Evolutionary conservation across 495 filamentous ascomycete genomes (phyloP), one percentile per base, ranked within the genome.

Genomic region (Daldinia decipiens): DNA sequence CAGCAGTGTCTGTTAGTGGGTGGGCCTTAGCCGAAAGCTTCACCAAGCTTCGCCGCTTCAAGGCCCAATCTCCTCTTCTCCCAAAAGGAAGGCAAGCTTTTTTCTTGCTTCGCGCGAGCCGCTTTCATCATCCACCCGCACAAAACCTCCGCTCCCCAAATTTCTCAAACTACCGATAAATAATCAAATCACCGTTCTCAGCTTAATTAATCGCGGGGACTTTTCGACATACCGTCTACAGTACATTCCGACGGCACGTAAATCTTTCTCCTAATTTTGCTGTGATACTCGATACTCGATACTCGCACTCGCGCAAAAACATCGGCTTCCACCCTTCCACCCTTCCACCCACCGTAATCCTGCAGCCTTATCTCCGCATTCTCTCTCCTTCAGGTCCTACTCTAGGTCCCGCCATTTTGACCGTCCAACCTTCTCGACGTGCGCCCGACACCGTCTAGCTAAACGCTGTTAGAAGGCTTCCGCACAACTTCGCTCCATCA

Each of bases 91-190:
- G 54, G 53, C 39, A 73, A 69, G 52, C 58, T 62, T 70, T 73
- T 69, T 56, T 67, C 36, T 52, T 68, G 55, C 62, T 55, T 68
- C 56, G 55, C 55, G 43, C 71, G 69, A 78, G 71, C 72, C 76
- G 68, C 76, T 76, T 76, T 76, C 76, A 74, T 76, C 76, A 78
- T 78, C 57, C 60, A 68, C 67, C 71, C 68, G 31, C 74, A 76
- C 71, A 67, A 64, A 71, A 67, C 43, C 59, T 57, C 31, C 56
- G 65, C 52, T 39, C 64, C 43, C 54, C 21, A 57, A 68, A 69
- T 60, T 66, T 51, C 65, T 61, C 60, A 68, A 68, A 63, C 67
- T 68, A 64, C 65, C 74, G 45, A 65, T 61, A 68, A 65, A 67
- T 59, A 55, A 27, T 21, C 38, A 26, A 34, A 38, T 21, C 38